phyloP scores from a whole-genome alignment of 495 filamentous ascomycete genomes.

The Neurospora tetraspora region DNA sequence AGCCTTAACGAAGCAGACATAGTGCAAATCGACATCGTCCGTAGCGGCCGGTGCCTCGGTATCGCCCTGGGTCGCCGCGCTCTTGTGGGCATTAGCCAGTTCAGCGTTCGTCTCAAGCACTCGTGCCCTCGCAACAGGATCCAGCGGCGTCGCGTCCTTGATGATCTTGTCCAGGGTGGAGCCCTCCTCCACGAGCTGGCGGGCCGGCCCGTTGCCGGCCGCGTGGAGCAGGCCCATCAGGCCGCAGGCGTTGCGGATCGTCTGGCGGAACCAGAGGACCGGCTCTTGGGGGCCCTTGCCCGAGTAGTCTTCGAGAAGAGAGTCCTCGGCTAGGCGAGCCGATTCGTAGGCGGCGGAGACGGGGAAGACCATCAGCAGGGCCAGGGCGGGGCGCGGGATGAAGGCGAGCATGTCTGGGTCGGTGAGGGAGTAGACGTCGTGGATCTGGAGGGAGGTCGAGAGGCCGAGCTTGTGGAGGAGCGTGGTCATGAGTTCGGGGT shows the following conservation, averaged over 20 bases:
- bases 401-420: slow-evolving; percentile 70
- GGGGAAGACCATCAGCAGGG: slow-evolving; percentile 79
- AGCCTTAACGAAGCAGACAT: slow-evolving; percentile 76
- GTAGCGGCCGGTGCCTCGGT: slow-evolving; percentile 58
- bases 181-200: slow-evolving; percentile 31
- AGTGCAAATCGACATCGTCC: slow-evolving; percentile 67
- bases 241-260: slow-evolving; percentile 76
- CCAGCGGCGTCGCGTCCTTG: slow-evolving; percentile 37
- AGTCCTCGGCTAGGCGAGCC: slow-evolving; percentile 55
- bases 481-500: slow-evolving; percentile 71
- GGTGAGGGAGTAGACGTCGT: slow-evolving; percentile 77
- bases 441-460: slow-evolving; percentile 52
- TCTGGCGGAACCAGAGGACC: slow-evolving; percentile 78
- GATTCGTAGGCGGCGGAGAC: slow-evolving; percentile 60
- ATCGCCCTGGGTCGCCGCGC: slow-evolving; percentile 62
- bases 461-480: slow-evolving; percentile 71
- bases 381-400: slow-evolving; percentile 73
- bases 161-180: slow-evolving; percentile 35
- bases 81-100: slow-evolving; percentile 61
- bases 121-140: slow-evolving; percentile 49
- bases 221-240: slow-evolving; percentile 71
- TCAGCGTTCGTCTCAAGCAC: slow-evolving; percentile 62
- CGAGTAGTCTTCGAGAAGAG: slow-evolving; percentile 33
- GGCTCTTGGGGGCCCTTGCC: slow-evolving; percentile 38
- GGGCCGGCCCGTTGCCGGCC: slow-evolving; percentile 45